These are phyloP conservation scores for Castanopsis chinensis DNA, from an alignment of 306 rosid genomes.

Conservation along the genomic window DNA sequence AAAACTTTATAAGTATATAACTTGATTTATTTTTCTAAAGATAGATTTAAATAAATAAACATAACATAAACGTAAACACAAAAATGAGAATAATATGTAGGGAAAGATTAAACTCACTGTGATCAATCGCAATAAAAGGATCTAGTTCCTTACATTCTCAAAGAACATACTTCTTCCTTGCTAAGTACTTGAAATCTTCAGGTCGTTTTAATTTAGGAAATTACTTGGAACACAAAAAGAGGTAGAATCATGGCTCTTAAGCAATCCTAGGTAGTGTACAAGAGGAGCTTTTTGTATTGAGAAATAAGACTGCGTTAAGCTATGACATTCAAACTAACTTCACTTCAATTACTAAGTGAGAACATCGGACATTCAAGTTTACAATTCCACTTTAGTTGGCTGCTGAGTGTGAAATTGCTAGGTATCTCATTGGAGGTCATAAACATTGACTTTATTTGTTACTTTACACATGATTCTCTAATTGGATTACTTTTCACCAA, in stretches of 20 bases:
- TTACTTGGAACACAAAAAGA: slow-evolving; percentile 40
- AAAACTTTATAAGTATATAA: no score
- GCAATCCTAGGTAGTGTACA: slow-evolving; percentile 61
- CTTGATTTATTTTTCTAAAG: no score
- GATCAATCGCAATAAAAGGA: no score
- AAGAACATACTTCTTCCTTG: no score
- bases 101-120: no score
- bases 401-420: slow-evolving; percentile 78
- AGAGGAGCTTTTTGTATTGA: slow-evolving; percentile 56
- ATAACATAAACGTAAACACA: no score
- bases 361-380: slow-evolving; percentile 57
- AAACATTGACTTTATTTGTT: neutral
- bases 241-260: slow-evolving; percentile 62
- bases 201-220: neutral
- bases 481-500: no score
- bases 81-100: no score
- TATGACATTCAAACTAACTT: slow-evolving; percentile 83
- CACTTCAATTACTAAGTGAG: slow-evolving; percentile 40
- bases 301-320: slow-evolving; percentile 47
- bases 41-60: no score
- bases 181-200: no score
- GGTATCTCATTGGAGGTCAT: slow-evolving; percentile 77
- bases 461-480: neutral
- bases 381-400: slow-evolving; percentile 85
- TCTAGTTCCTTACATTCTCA: no score